Base-by-base conservation (phyloP, 192 early-diverging fungal species). In the Chytriomyces sp. region DNA sequence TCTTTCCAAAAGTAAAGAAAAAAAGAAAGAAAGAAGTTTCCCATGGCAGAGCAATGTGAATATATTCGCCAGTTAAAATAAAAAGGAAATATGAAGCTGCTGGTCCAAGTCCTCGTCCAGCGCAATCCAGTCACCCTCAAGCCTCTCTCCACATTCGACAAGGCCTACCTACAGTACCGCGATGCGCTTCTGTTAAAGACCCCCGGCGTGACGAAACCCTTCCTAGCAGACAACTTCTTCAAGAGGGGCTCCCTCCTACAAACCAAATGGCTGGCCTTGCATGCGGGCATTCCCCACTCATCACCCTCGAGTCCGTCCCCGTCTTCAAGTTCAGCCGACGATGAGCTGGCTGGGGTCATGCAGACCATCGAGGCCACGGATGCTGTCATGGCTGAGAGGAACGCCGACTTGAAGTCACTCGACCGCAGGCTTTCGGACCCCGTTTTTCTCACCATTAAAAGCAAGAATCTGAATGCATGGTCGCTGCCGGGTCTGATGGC, bases 361-460 rank as follows among this genome's bases (percentile, higher is more conserved):
- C 26, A n/a, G 3, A 7, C 45, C 59, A 53, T 43, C 13, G 26
- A 77, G 16, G 85, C 85, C 35, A 83, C 88, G 50, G 85, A 84
- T 48, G 81, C 83, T 44, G 69, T 91, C 44, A 72, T 84, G 45
- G 93, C 91, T 6, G 81, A 87, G 67, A 91, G 89, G 0, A 93
- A 96, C 79, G 85, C 90, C 23, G 92, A 94, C 75, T 61, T 88
- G 13, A 89, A 82, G 80, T 91, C 87, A n/a, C 79, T 95, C 75
- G 92, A 97, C 84, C 87, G 95, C 72, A 86, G 83, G 47, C 87
- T 94, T 72, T 85, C 92, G 64, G 68, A 91, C 77, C 93, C 92
- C 18, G 81, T 97, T 76, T 97, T 93, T 84, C 77, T 97, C 60
- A 85, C 95, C 66, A 92, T 95, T 20, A 92, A 92, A 53, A 79